Conservation (phyloP, 805 yeast species). For the Candida incommunis region DNA sequence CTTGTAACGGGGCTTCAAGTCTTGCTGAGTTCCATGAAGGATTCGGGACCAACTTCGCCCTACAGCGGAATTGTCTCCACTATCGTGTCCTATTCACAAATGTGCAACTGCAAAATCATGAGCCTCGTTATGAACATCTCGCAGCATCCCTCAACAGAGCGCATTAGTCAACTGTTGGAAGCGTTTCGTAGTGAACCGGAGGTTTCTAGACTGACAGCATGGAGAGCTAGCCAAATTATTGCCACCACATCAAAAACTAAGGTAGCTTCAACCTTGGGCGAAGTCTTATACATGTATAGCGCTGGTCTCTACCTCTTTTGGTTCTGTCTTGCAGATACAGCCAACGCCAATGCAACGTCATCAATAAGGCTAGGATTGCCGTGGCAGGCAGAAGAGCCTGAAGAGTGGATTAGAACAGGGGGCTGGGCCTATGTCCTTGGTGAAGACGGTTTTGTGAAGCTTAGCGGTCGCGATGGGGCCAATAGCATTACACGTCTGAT, state of each 20-base stretch:
- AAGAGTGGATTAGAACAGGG: slow-evolving; percentile 9
- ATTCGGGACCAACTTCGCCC: slow-evolving; percentile 3
- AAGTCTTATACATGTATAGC: slow-evolving; percentile 11
- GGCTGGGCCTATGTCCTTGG: slow-evolving; percentile 8
- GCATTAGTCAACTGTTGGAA: slow-evolving; percentile 1
- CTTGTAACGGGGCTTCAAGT: slow-evolving; percentile 7
- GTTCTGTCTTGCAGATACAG: slow-evolving; percentile 8
- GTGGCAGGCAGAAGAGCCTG: slow-evolving; percentile 3
- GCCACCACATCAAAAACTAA: slow-evolving; percentile 7
- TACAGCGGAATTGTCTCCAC: slow-evolving; percentile 7
- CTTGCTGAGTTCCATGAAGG: slow-evolving; percentile 6
- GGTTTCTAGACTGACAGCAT: slow-evolving; percentile 9
- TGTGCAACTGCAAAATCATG: slow-evolving; percentile 6
- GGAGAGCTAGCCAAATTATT: slow-evolving; percentile 14
- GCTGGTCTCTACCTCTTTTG: slow-evolving; percentile 12
- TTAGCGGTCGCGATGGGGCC: slow-evolving; percentile 6
- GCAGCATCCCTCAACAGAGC: slow-evolving; percentile 2
- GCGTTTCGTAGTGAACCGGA: slow-evolving; percentile 7
- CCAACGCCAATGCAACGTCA: slow-evolving; percentile 3
- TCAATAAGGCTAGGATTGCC: not conserved
- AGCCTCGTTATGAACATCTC: slow-evolving; percentile 5
- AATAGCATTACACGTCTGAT: slow-evolving; percentile 6
- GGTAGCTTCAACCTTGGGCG: slow-evolving; percentile 11
- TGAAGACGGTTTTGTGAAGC: slow-evolving; percentile 6
- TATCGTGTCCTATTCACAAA: slow-evolving; percentile 10